Evolutionary conservation across 805 yeast species (phyloP).

Genomic region (Helenozyma rhizophorensis): DNA sequence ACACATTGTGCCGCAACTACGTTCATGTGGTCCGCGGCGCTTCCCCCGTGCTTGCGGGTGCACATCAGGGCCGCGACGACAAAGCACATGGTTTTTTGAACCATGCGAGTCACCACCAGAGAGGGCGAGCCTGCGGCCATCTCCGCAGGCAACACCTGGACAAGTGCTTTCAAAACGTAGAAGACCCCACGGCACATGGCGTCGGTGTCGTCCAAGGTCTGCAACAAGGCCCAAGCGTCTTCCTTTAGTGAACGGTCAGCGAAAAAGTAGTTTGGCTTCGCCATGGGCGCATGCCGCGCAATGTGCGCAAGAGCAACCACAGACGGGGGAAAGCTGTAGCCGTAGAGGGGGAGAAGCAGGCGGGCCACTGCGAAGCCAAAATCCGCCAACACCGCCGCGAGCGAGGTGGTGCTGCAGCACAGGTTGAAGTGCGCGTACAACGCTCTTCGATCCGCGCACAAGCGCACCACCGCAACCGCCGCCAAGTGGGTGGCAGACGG

Average conservation of each 20-base stretch:
- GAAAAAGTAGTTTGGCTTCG: conserved; percentile 22
- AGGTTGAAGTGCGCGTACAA: conserved; percentile 12
- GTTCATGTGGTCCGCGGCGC: conserved; percentile 1
- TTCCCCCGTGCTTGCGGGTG: conserved; percentile 3
- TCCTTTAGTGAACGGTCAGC: no score
- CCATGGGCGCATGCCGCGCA: conserved; percentile 35
- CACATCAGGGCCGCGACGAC: conserved; percentile 9
- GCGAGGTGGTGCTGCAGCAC: conserved; percentile 6
- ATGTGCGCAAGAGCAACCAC: no score
- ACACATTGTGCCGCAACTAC: neutral
- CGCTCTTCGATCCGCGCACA: neutral
- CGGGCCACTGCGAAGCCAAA: conserved; percentile 8
- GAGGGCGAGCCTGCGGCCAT: no score
- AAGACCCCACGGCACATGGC: conserved; percentile 9
- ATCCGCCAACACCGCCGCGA: conserved; percentile 8
- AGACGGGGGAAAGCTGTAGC: conserved; percentile 7
- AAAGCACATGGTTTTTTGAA: conserved; percentile 7
- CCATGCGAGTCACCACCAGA: no score
- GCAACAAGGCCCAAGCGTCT: conserved; percentile 6
- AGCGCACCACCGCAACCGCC: no score
- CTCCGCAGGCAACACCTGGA: conserved; percentile 2
- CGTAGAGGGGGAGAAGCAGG: conserved; percentile 2
- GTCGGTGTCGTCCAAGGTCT: conserved; percentile 7
- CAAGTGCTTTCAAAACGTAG: conserved; percentile 5
- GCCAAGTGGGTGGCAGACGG: no score